A percentile compares a stretch with the other conserved stretches of the same genome.
phyloP scores from a whole-genome alignment of 2,329 filamentous ascomycete genomes.

The Stachybotrys echinatus region DNA sequence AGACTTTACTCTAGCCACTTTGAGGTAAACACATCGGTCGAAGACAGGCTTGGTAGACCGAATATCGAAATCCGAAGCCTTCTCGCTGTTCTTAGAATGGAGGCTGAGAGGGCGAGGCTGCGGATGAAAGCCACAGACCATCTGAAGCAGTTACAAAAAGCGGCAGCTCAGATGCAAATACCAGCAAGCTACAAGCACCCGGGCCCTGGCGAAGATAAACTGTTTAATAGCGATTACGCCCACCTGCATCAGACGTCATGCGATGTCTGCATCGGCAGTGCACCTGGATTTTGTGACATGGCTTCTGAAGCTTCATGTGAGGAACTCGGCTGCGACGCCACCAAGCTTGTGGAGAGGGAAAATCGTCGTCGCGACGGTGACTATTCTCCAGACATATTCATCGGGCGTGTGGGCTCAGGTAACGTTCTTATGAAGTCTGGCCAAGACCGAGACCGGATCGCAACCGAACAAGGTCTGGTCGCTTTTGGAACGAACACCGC shows the following conservation, averaged over 20 bases:
- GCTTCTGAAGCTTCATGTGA: too few species aligned
- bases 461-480: conserved; percentile 11
- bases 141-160: not conserved
- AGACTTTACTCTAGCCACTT: conserved; percentile 12
- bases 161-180: not conserved
- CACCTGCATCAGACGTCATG: too few species aligned
- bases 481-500: conserved; percentile 27
- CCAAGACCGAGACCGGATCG: conserved; percentile 25
- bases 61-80: not conserved
- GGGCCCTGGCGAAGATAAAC: conserved; percentile 14
- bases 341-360: too few species aligned
- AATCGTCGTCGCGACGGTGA: too few species aligned
- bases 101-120: not conserved
- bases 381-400: conserved; percentile 16
- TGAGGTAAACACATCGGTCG: conserved; percentile 13
- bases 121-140: not conserved
- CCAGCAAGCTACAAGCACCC: conserved; percentile 15
- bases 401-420: conserved; percentile 30
- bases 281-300: too few species aligned
- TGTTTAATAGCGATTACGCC: conserved; percentile 8
- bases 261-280: too few species aligned
- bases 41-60: conserved; percentile 11
- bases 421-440: conserved; percentile 31
- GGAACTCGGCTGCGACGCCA: too few species aligned
- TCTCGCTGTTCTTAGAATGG: not conserved